Conservation (phyloP, 2,329 filamentous ascomycete genomes). For the Verticillium isaacii region DNA sequence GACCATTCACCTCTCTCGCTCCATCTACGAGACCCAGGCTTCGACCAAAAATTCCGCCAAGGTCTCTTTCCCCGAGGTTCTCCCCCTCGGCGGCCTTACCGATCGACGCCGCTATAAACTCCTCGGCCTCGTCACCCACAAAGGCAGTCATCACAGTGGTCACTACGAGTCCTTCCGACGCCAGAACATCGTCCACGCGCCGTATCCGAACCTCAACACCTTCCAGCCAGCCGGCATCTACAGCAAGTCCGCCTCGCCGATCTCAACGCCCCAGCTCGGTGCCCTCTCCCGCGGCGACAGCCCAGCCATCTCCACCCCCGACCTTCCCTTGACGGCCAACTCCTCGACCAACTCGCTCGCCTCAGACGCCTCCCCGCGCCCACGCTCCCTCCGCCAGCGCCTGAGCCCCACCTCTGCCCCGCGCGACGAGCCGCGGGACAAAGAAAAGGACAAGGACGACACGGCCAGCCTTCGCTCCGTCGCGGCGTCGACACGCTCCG, state of each 20-base stretch:
- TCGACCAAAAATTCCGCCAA: constrained; percentile 95
- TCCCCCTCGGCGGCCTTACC: constrained; percentile 76
- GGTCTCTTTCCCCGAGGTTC: constrained; percentile 82
- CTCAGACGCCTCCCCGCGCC: constrained; percentile 27
- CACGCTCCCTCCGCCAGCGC: constrained; percentile 4
- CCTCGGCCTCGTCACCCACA: constrained; percentile 85
- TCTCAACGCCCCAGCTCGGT: constrained; percentile 41
- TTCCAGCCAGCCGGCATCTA: constrained; percentile 74
- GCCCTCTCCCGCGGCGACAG: constrained; percentile 31
- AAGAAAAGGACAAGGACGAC: constrained; percentile 28
- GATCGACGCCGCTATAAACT: constrained; percentile 78
- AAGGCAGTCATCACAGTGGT: constrained; percentile 90
- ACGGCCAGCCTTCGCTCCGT: constrained; percentile 51
- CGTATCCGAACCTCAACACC: constrained; percentile 76
- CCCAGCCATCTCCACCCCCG: constrained; percentile 41
- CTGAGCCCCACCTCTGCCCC: constrained; percentile 12
- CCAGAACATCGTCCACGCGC: constrained; percentile 66
- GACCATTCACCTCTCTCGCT: constrained; percentile 86
- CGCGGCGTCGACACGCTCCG: constrained; percentile 51
- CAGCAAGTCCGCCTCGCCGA: constrained; percentile 54
- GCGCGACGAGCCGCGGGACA: constrained; percentile 24
- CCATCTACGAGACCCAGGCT: constrained; percentile 76
- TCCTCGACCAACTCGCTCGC: constrained; percentile 17
- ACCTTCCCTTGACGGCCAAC: constrained; percentile 36
- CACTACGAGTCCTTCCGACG: constrained; percentile 96